Percentiles rank a stretch among this genome's conserved stretches.
These are phyloP conservation scores for Apiospora saccharicola DNA, from an alignment of 2,329 filamentous ascomycete species.

Conservation along the genomic window DNA sequence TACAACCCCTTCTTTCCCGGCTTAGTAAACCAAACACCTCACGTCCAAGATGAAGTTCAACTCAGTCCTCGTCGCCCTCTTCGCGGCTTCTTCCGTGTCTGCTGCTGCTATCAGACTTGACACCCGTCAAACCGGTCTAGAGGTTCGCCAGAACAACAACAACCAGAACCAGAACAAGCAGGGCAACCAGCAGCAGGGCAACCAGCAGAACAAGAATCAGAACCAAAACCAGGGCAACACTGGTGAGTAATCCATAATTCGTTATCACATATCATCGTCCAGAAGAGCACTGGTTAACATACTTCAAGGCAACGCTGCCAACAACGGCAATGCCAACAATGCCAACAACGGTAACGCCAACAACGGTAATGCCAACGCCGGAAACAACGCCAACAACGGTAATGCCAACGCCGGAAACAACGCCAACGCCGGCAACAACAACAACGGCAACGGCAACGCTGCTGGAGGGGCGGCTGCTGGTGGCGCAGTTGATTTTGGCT, in stretches of 20 bases:
- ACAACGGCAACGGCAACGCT: neutral
- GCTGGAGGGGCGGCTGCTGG: slow-evolving; percentile 25
- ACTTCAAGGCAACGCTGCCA: neutral
- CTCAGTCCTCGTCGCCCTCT: slow-evolving; percentile 32
- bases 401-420: neutral
- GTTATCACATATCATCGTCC: neutral
- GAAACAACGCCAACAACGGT: neutral
- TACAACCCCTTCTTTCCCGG: neutral
- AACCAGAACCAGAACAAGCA: slow-evolving; percentile 13
- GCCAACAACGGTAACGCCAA: slow-evolving; percentile 25
- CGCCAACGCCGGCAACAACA: too few species aligned
- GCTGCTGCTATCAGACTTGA: slow-evolving; percentile 28
- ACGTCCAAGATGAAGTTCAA: slow-evolving; percentile 35
- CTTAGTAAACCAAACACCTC: neutral
- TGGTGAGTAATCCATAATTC: neutral
- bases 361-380: neutral
- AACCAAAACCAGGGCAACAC: slow-evolving; percentile 2
- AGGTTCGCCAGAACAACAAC: slow-evolving; percentile 27
- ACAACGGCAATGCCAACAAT: slow-evolving; percentile 28
- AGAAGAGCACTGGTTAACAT: neutral
- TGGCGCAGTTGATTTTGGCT: slow-evolving; percentile 55
- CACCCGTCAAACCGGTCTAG: slow-evolving; percentile 25
- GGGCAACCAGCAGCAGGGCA: slow-evolving; percentile 9
- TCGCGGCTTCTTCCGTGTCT: slow-evolving; percentile 29
- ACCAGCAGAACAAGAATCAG: slow-evolving; percentile 18